Conservation (phyloP, 345 rosid genomes). For the Linum tenue region DNA sequence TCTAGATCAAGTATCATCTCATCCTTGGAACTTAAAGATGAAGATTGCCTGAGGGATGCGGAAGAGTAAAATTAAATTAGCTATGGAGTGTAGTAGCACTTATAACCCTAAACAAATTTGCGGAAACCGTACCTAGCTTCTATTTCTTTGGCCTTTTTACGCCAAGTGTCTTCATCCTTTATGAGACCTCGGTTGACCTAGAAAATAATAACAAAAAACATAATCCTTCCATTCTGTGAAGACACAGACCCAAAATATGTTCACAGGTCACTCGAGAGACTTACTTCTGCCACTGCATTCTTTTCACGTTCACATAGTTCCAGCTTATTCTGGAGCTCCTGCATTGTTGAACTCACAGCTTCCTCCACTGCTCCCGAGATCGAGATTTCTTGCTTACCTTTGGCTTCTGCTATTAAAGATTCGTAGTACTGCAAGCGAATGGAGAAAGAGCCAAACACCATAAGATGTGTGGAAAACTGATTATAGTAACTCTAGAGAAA, state of each 20-base stretch:
- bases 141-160: constrained; percentile 52
- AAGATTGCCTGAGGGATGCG: constrained; percentile 36
- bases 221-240: not conserved
- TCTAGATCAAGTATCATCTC: constrained; percentile 60
- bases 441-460: not conserved
- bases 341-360: constrained; percentile 45
- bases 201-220: constrained; percentile 2
- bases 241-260: not conserved
- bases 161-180: constrained; percentile 62
- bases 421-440: constrained; percentile 53
- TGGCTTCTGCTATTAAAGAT: constrained; percentile 62
- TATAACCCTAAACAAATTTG: constrained; percentile 1
- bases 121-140: constrained; percentile 55
- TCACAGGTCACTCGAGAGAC: not conserved
- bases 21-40: constrained; percentile 36
- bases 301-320: constrained; percentile 56
- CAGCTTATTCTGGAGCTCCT: constrained; percentile 51
- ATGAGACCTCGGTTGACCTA: constrained; percentile 63
- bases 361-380: constrained; percentile 58
- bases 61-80: not conserved
- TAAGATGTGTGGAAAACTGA: not conserved
- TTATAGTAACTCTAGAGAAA: not conserved
- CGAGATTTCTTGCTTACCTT: constrained; percentile 54
- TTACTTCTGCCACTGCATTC: constrained; percentile 55
- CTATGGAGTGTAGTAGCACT: not conserved